These are phyloP conservation scores for Colletotrichum sojae DNA, from an alignment of 2,329 filamentous ascomycete genomes.

Conservation along the genomic window DNA sequence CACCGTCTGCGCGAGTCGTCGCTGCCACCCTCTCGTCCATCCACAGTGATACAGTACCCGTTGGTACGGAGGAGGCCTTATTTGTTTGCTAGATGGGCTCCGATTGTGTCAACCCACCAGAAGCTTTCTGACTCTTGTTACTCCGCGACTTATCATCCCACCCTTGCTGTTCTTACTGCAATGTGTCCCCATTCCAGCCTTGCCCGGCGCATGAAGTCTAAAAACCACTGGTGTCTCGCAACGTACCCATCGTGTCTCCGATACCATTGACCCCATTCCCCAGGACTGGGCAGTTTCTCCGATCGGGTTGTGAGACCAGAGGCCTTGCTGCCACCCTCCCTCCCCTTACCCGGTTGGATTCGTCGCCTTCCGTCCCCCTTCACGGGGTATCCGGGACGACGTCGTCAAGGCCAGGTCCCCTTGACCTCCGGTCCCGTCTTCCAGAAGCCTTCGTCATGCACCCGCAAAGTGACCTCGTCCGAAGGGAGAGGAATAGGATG, in stretches of 20 bases:
- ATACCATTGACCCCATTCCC: constrained; percentile 15
- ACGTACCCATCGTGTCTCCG: constrained; percentile 27
- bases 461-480: constrained; percentile 13
- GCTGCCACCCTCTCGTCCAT: background rate
- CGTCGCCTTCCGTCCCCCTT: background rate
- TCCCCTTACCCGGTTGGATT: constrained; percentile 4
- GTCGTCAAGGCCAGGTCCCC: constrained; percentile 13
- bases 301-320: constrained; percentile 5
- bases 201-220: constrained; percentile 37
- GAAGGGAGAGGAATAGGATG: constrained; percentile 2
- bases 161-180: background rate
- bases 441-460: constrained; percentile 33
- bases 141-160: background rate
- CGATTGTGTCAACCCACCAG: constrained; percentile 1
- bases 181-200: constrained; percentile 37
- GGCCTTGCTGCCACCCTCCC: background rate
- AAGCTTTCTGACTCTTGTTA: background rate
- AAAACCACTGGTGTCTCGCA: constrained; percentile 33
- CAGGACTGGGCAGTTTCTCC: constrained; percentile 9
- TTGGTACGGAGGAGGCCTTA: background rate
- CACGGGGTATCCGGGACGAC: constrained; percentile 8
- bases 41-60: too few relatives aligned
- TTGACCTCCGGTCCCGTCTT: constrained; percentile 13
- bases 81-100: background rate
- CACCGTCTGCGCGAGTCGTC: background rate